Conservation (phyloP, 2,329 filamentous ascomycete species). For the Orbilia javanica region DNA sequence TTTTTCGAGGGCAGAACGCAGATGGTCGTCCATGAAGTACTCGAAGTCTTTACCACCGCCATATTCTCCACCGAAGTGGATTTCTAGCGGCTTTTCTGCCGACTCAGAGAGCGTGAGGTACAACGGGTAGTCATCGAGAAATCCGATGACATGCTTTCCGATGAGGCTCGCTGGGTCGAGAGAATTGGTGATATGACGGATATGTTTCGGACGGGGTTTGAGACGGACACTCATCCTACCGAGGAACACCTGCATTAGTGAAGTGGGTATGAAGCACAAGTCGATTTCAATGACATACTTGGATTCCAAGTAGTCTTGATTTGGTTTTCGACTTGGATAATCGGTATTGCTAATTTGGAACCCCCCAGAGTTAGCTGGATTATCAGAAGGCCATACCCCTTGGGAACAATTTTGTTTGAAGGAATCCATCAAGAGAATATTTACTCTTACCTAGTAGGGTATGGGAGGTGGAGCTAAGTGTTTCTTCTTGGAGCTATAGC, state of each 20-base stretch:
- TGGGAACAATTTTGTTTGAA: no score
- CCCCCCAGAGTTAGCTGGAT: neutral
- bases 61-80: constrained; percentile 37
- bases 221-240: constrained; percentile 2
- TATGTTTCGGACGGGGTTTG: constrained; percentile 31
- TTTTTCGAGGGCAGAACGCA: constrained; percentile 19
- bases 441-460: neutral
- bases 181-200: constrained; percentile 27
- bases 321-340: neutral
- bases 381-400: no score
- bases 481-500: neutral
- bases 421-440: neutral
- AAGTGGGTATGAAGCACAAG: neutral
- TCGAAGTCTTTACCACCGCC: constrained; percentile 45
- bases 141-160: constrained; percentile 42
- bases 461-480: neutral
- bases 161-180: constrained; percentile 26
- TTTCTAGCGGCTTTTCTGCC: constrained; percentile 19
- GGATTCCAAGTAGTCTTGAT: neutral
- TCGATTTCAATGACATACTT: neutral
- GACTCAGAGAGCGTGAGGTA: constrained; percentile 9
- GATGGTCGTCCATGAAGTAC: constrained; percentile 33
- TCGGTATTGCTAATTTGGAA: neutral
- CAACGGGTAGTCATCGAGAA: constrained; percentile 41
- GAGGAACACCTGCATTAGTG: neutral